Evolutionary conservation across 2,329 filamentous ascomycete species (phyloP), one percentile per base, ranked within the genome.

Genomic region (Fusarium sacchari): DNA sequence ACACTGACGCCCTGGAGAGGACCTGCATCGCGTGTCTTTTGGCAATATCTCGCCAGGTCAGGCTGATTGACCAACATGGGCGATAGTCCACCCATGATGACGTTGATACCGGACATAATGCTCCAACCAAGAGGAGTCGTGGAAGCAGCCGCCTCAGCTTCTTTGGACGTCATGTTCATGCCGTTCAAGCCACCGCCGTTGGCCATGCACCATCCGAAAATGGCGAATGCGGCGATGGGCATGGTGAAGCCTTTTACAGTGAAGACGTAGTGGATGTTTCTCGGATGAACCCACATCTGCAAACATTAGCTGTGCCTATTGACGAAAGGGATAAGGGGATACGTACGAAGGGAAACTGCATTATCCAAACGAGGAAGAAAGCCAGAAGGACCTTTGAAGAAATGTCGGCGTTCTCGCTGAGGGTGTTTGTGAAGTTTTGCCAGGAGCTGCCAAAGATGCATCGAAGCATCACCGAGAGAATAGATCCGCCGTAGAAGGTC

Each of bases 221-320:
- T 55, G 14, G 50, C 50, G 24, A 53, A 53, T n/a, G 50, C 50
- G 7, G 50, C 50, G 24, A 40, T 40, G 20, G 50, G 50, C 50
- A 55, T 55, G 1, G 50, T 55, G 24, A 55, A 55, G 5, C 50
- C 50, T 11, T 55, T 55, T 3, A 55, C 50, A 10, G 50, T 55
- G 6, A 55, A 55, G 50, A 55, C 50, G 14, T 55, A 55, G 50
- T 55, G 50, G 11, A 55, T 55, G 2, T 55, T 55, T 14, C 50
- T 13, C 1, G 50, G 50, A 5, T 55, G 50, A 55, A 55, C 34
- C 50, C 50, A 55, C 50, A 55, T 55, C 50, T 55, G 3, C 20
- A 10, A 7, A 7, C 0, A 12, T 53, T 13, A 53, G 49, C 5
- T 7, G 2, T 26, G 9, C 0, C 2, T 3, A 9, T 36, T 6